phyloP scores from a whole-genome alignment of 495 filamentous ascomycete species.

The Pyrenula aspistea region DNA sequence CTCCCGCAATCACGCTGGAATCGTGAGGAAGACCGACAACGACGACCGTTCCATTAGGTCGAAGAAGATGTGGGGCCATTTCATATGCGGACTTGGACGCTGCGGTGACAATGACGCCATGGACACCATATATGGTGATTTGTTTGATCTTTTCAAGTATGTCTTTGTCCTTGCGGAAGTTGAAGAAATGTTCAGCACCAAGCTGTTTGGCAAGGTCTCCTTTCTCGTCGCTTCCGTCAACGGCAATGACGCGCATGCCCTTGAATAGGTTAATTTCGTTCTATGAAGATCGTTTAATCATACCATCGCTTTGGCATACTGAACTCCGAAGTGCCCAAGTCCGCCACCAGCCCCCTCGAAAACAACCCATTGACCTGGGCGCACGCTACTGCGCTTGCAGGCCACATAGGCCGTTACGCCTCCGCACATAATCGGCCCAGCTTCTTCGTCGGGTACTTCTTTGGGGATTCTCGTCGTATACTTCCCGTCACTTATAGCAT shows the following conservation, averaged over 20 bases:
- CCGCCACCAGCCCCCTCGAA: slow-evolving; percentile 24
- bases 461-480: slow-evolving; percentile 20
- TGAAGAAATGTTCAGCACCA: slow-evolving; percentile 18
- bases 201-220: slow-evolving; percentile 16
- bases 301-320: slow-evolving; percentile 17
- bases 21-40: slow-evolving; percentile 16
- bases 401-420: slow-evolving; percentile 17
- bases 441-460: slow-evolving; percentile 13
- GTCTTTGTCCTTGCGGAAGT: slow-evolving; percentile 17
- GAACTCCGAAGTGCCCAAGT: slow-evolving; percentile 24
- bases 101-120: slow-evolving; percentile 18
- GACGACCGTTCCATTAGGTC: slow-evolving; percentile 18
- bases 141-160: slow-evolving; percentile 13
- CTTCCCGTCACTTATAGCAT: slow-evolving; percentile 17
- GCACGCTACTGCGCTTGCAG: slow-evolving; percentile 10
- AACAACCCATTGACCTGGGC: slow-evolving; percentile 19
- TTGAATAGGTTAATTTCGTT: neutral
- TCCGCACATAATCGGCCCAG: slow-evolving; percentile 23
- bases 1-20: slow-evolving; percentile 10
- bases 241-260: slow-evolving; percentile 17
- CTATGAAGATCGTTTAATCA: neutral
- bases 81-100: slow-evolving; percentile 15
- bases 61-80: slow-evolving; percentile 14
- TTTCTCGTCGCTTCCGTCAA: slow-evolving; percentile 21
- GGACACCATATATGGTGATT: slow-evolving; percentile 19